Evolutionary conservation across 164 flowering plant genomes (phyloP).

Genomic region (Echeveria elegans): DNA sequence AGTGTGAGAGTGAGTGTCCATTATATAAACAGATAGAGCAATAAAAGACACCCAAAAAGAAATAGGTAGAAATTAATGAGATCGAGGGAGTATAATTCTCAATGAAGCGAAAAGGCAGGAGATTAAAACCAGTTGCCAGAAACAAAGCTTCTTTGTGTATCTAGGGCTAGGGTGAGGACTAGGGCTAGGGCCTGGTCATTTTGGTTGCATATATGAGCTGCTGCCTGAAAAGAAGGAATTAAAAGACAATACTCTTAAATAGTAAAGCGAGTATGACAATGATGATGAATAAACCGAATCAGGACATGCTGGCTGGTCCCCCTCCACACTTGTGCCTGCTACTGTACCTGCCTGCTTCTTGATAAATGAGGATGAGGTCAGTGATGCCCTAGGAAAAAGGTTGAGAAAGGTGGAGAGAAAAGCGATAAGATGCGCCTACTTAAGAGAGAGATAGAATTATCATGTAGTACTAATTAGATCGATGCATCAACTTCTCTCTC

Average conservation of each 20-base stretch:
- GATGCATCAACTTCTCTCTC: too few species aligned
- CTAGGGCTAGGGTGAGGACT: background rate
- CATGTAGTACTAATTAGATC: too few species aligned
- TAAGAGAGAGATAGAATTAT: background rate
- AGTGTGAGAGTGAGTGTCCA: too few species aligned
- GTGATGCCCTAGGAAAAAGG: background rate
- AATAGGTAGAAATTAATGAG: too few species aligned
- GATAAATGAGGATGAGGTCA: background rate
- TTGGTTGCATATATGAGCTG: background rate
- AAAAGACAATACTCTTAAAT: conserved; percentile 5
- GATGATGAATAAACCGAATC: background rate
- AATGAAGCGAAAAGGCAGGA: background rate
- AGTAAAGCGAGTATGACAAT: background rate
- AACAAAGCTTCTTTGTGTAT: background rate
- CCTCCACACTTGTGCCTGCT: background rate
- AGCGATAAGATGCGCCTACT: background rate
- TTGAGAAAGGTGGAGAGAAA: conserved; percentile 1
- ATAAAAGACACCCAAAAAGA: too few species aligned
- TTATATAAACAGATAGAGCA: too few species aligned
- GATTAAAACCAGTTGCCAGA: background rate
- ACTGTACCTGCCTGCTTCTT: background rate
- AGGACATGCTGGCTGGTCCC: background rate
- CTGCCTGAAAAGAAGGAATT: background rate
- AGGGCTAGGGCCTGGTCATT: background rate
- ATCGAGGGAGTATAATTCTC: too few species aligned